These are phyloP conservation scores for Pezicula rhizophila DNA, from an alignment of 2,329 filamentous ascomycete genomes.

Conservation along the genomic window DNA sequence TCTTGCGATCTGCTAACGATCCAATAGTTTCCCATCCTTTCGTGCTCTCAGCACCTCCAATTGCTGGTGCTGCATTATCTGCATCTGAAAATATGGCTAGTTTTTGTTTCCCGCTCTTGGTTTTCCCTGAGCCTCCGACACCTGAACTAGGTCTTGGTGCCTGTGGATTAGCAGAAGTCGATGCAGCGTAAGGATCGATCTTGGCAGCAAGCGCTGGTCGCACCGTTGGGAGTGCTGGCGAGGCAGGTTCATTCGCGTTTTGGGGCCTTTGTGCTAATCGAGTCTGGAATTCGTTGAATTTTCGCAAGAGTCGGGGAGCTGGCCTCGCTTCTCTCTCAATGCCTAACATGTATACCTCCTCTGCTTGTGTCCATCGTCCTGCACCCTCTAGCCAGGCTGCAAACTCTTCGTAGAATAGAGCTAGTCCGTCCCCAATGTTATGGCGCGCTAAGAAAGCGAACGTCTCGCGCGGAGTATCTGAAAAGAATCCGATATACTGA, in stretches of 20 bases:
- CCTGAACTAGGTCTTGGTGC: constrained; percentile 46
- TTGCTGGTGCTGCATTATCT: constrained; percentile 50
- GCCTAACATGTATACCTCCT: constrained; percentile 87
- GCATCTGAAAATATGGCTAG: constrained; percentile 86
- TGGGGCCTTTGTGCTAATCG: constrained; percentile 64
- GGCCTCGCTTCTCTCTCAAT: constrained; percentile 85
- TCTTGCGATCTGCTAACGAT: constrained; percentile 79
- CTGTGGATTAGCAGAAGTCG: constrained; percentile 57
- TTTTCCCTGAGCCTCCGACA: constrained; percentile 39
- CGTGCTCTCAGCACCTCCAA: constrained; percentile 45
- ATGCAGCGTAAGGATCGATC: constrained; percentile 69
- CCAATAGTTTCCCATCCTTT: constrained; percentile 92
- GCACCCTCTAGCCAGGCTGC: constrained; percentile 85
- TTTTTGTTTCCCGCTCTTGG: constrained; percentile 70
- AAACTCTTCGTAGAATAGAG: constrained; percentile 95
- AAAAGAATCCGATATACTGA: constrained; percentile 87
- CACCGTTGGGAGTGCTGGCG: constrained; percentile 78
- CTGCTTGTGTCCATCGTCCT: constrained; percentile 80
- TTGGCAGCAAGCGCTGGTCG: constrained; percentile 82
- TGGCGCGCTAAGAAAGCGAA: constrained; percentile 90
- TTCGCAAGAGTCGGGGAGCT: constrained; percentile 72
- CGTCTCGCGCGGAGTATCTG: constrained; percentile 85
- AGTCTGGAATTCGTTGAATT: constrained; percentile 87
- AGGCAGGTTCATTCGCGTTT: constrained; percentile 62
- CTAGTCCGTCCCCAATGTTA: constrained; percentile 76